These are phyloP conservation scores for Fraxinus quadrangulata DNA, from an alignment of 257 asterid genomes.

Conservation along the genomic window DNA sequence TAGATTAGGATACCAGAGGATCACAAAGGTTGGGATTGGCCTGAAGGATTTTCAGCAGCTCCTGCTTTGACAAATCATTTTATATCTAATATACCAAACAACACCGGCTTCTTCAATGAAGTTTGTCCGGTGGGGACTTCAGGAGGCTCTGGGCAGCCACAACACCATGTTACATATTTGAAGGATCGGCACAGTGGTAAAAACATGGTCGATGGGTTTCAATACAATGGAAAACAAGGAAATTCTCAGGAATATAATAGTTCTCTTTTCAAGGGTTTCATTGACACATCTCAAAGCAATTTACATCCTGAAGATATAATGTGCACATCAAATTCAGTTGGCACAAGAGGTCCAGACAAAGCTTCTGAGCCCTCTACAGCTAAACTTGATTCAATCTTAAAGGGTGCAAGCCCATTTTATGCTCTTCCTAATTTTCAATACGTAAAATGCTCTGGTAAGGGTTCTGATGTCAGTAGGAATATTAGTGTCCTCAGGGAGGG, in stretches of 20 bases:
- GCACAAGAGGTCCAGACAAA: constrained; percentile 28
- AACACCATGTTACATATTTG: constrained; percentile 20
- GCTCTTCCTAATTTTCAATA: constrained; percentile 31
- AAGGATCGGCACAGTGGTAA: constrained; percentile 34
- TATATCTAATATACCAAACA: constrained; percentile 29
- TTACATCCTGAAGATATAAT: constrained; percentile 25
- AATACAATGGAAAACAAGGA: constrained; percentile 29
- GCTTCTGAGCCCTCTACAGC: constrained; percentile 33
- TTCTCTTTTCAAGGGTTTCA: constrained; percentile 24
- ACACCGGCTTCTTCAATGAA: constrained; percentile 31
- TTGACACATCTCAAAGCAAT: constrained; percentile 28
- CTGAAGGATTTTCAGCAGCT: constrained; percentile 47
- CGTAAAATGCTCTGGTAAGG: constrained; percentile 31
- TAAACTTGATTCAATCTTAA: constrained; percentile 27
- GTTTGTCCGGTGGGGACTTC: constrained; percentile 33
- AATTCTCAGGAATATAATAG: constrained; percentile 28
- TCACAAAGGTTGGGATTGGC: constrained; percentile 68
- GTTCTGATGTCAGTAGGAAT: constrained; percentile 26
- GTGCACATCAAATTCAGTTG: constrained; percentile 33
- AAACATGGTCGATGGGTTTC: constrained; percentile 25
- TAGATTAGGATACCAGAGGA: constrained; percentile 59
- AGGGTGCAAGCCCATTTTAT: constrained; percentile 30
- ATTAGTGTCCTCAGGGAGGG: constrained; percentile 28
- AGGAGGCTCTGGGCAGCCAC: constrained; percentile 33
- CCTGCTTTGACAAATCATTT: constrained; percentile 30